These are phyloP conservation scores for Ilex aquifolium DNA, from an alignment of 257 asterid genomes.

Conservation along the genomic window DNA sequence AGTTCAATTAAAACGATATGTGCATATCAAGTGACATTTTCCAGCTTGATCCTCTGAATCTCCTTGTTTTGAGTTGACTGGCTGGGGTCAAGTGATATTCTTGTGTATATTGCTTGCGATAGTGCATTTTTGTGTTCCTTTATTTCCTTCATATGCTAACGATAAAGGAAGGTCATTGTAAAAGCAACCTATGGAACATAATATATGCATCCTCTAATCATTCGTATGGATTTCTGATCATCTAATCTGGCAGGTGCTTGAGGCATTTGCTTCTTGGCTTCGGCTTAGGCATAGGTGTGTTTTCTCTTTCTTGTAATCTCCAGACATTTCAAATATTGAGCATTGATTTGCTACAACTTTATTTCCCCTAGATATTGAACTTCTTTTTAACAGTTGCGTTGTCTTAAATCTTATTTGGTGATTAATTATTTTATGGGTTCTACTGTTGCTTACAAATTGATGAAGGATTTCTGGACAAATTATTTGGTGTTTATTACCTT, in stretches of 20 bases:
- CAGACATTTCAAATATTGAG: constrained; percentile 8
- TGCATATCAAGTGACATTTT: too few relatives aligned
- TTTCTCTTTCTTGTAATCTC: constrained; percentile 12
- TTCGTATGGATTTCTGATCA: background rate
- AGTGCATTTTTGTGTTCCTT: too few relatives aligned
- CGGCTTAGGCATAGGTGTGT: constrained; percentile 87
- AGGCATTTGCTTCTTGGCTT: constrained; percentile 99
- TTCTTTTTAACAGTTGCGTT: background rate
- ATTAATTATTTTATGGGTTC: constrained; percentile 3
- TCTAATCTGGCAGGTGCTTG: constrained; percentile 67
- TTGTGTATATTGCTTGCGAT: too few relatives aligned
- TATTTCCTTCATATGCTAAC: too few relatives aligned
- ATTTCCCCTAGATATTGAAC: constrained; percentile 1
- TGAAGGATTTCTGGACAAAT: background rate
- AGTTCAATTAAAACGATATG: too few relatives aligned
- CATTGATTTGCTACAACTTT: constrained; percentile 10
- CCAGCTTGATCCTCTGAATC: too few relatives aligned
- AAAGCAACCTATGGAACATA: too few relatives aligned
- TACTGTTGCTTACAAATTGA: constrained; percentile 8
- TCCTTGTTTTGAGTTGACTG: too few relatives aligned
- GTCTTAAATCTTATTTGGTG: background rate
- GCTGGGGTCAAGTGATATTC: too few relatives aligned
- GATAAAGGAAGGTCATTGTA: too few relatives aligned
- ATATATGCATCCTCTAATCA: background rate
- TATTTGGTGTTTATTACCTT: background rate